Base-by-base conservation (phyloP, 1,139 yeast genomes). In the Pneumocystis oryctolagi region DNA sequence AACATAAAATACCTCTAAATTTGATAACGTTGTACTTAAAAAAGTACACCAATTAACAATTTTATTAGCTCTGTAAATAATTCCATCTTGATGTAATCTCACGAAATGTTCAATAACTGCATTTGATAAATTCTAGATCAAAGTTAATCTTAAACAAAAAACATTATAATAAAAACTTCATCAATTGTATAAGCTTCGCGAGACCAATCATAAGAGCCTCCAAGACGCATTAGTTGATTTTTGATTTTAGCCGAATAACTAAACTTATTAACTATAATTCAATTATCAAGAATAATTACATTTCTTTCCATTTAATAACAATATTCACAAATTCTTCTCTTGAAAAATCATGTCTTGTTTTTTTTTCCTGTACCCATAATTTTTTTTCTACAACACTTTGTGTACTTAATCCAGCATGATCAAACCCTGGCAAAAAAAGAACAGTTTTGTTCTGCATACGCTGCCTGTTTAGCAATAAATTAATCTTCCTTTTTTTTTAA, bases 271-370 rank as follows among this genome's bases (percentile, higher is more conserved):
- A 37, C 55, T 14, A 59, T 59, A 47, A 12, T 20, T 20, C 4
- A 0, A 34, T 12, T 37, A 59, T 35, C 3, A 16, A 87, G 66
- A 75, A 76, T 71, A 92, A 97, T 78, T 92, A 94, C 67, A 86
- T 90, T 68, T 89, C 95, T 75, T 94, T 92, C 99, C 98, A 94
- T 71, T 89, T 96, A 97, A 97, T 90, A 58, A 92, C 97, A 73
- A 87, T 85, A 60, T 81, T 85, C 65, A 88, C 77, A 70, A 92
- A 92, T 69, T 83, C 84, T 72, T 90, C 97, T 77, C 98, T 87
- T 66, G 97, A 96, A 68, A 82, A 84, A 73, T 92, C 97, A 73
- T 92, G 96, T 78, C 97, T 86, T 63, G 98, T 89, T 74, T 86
- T 82, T 77, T 84, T 81, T 73, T 89, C 90, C 69, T 83, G 82